Conservation (phyloP, 169 alveolate genomes). For the Cystoisospora suis region DNA sequence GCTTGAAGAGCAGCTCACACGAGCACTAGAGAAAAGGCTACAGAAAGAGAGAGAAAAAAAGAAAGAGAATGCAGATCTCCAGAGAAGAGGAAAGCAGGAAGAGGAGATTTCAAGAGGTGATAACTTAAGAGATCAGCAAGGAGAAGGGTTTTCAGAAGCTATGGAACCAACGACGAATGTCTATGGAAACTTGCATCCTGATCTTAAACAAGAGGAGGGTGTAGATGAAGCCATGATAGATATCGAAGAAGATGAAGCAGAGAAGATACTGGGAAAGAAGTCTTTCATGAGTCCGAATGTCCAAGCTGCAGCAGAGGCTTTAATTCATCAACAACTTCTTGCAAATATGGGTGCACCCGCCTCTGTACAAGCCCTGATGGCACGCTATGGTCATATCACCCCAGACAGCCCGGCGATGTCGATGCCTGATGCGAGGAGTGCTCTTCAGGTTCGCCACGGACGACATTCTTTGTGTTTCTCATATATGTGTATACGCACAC, state of each 20-base stretch:
- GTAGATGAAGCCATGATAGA: too few species aligned
- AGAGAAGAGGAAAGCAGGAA: background rate
- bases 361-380: background rate
- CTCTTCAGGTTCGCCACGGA: background rate
- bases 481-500: too few species aligned
- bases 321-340: background rate
- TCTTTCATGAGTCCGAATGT: background rate
- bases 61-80: background rate
- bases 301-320: constrained; percentile 7
- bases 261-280: background rate
- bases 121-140: background rate
- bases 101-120: background rate
- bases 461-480: too few species aligned
- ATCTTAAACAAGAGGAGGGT: too few species aligned
- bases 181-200: too few species aligned
- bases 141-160: background rate
- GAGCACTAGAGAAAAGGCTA: background rate
- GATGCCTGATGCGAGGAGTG: background rate
- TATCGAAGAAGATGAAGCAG: too few species aligned
- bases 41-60: background rate
- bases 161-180: background rate
- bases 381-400: constrained; percentile 6
- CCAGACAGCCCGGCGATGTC: constrained; percentile 13
- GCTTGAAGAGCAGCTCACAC: background rate
- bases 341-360: background rate